These are phyloP conservation scores for Tolypocladium tropicale DNA, from an alignment of 2,329 filamentous ascomycete species.

Conservation along the genomic window DNA sequence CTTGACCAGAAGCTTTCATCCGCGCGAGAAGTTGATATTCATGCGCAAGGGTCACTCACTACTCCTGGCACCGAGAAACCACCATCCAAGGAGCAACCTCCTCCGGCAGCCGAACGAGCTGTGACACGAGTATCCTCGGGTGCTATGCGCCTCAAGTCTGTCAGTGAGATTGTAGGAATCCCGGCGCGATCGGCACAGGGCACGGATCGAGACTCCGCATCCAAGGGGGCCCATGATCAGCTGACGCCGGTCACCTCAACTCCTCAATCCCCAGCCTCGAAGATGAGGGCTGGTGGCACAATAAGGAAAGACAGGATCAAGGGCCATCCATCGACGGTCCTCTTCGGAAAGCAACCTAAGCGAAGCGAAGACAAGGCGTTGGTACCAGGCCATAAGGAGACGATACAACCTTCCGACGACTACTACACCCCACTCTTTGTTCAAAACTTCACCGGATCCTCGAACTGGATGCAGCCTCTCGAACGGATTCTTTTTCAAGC, in stretches of 20 bases:
- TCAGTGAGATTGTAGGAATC: constrained; percentile 61
- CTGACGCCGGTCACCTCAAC: constrained; percentile 32
- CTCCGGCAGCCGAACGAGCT: constrained; percentile 36
- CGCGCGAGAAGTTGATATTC: constrained; percentile 1
- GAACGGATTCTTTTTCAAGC: constrained; percentile 70
- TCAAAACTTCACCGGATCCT: constrained; percentile 43
- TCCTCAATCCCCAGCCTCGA: constrained; percentile 29
- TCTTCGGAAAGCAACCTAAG: constrained; percentile 61
- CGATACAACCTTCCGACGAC: constrained; percentile 42
- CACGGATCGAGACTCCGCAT: constrained; percentile 22
- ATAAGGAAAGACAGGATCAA: constrained; percentile 48
- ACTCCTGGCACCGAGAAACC: constrained; percentile 2
- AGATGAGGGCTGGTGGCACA: constrained; percentile 14
- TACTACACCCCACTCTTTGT: constrained; percentile 56
- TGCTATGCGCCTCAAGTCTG: constrained; percentile 60
- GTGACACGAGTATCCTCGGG: constrained; percentile 62
- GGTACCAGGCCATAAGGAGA: constrained; percentile 28
- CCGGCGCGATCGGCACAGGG: constrained; percentile 27
- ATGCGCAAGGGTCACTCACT: constrained; percentile 5
- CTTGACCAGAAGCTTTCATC: constrained; percentile 5
- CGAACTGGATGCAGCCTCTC: constrained; percentile 51
- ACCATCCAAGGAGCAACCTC: constrained; percentile 9
- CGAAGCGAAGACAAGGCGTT: constrained; percentile 37
- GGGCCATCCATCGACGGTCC: constrained; percentile 61
- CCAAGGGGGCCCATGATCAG: constrained; percentile 20